These are phyloP conservation scores for Dacryopinax spathularia DNA, from an alignment of 768 basidiomycete species.

Conservation along the genomic window DNA sequence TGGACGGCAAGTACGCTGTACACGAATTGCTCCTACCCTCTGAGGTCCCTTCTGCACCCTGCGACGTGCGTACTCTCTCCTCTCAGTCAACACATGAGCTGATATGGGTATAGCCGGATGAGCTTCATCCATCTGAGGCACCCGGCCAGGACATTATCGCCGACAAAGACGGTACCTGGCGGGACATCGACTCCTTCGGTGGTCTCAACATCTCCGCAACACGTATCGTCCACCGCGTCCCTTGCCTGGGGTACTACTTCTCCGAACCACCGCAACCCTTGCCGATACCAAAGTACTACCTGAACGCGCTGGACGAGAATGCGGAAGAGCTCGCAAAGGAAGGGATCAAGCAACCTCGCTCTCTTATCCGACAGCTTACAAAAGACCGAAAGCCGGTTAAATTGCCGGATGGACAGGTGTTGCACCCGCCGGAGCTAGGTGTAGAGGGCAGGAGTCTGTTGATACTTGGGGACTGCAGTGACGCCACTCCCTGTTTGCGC, in stretches of 20 bases:
- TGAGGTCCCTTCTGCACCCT: constrained; percentile 27
- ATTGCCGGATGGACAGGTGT: constrained; percentile 21
- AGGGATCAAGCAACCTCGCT: constrained; percentile 19
- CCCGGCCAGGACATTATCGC: constrained; percentile 46
- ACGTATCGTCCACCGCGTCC: constrained; percentile 61
- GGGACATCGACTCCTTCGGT: constrained; percentile 30
- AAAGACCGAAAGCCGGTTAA: constrained; percentile 14
- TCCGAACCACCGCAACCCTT: constrained; percentile 33
- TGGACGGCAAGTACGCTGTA: constrained; percentile 51
- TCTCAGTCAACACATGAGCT: neutral
- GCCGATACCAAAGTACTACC: constrained; percentile 8
- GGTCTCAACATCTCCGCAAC: constrained; percentile 54
- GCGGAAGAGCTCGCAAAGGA: constrained; percentile 16
- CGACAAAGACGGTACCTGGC: constrained; percentile 51
- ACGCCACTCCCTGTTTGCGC: constrained; percentile 32
- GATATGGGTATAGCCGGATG: constrained; percentile 14
- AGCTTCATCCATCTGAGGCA: constrained; percentile 50
- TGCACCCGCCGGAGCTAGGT: constrained; percentile 18
- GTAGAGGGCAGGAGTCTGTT: constrained; percentile 51
- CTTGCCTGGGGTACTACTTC: constrained; percentile 68
- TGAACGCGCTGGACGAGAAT: constrained; percentile 12
- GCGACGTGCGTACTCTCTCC: constrained; percentile 36
- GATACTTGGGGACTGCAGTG: constrained; percentile 64
- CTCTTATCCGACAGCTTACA: constrained; percentile 17
- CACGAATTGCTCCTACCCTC: constrained; percentile 53